Conservation (phyloP, 2,329 filamentous ascomycete genomes). For the Phialophora verrucosa region DNA sequence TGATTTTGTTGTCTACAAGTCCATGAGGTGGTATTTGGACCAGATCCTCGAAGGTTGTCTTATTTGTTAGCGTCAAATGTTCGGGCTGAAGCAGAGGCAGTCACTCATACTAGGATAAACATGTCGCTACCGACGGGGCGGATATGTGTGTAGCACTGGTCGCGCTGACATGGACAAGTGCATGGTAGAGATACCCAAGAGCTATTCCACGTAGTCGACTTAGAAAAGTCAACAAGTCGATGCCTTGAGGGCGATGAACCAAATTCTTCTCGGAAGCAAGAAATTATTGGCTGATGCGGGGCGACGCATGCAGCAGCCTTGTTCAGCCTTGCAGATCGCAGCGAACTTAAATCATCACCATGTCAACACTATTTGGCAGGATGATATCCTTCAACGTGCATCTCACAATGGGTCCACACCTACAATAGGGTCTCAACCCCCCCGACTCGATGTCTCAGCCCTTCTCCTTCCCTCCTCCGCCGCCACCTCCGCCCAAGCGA, state of each 20-base stretch:
- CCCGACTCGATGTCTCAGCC: conserved; percentile 43
- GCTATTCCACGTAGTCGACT: background rate
- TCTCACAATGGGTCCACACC: background rate
- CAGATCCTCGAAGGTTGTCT: conserved; percentile 94
- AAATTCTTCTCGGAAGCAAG: background rate
- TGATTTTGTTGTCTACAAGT: conserved; percentile 67
- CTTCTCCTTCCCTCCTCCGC: conserved; percentile 55
- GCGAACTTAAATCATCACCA: background rate
- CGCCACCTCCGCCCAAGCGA: conserved; percentile 48
- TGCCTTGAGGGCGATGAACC: background rate
- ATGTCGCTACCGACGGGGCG: conserved; percentile 29
- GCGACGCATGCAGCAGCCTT: conserved; percentile 1
- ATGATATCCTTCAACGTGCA: background rate
- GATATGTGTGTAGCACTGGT: background rate
- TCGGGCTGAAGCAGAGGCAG: background rate
- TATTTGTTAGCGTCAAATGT: conserved; percentile 21
- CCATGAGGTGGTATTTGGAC: conserved; percentile 90
- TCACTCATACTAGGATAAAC: conserved; percentile 40
- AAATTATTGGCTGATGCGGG: conserved; percentile 6
- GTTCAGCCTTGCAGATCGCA: conserved; percentile 11
- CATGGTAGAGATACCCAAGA: conserved; percentile 18
- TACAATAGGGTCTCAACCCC: background rate
- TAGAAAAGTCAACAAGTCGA: background rate
- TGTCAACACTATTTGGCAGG: background rate
- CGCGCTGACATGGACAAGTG: background rate